Base-by-base conservation (phyloP, 495 filamentous ascomycete genomes). In the Penicillium desertorum region DNA sequence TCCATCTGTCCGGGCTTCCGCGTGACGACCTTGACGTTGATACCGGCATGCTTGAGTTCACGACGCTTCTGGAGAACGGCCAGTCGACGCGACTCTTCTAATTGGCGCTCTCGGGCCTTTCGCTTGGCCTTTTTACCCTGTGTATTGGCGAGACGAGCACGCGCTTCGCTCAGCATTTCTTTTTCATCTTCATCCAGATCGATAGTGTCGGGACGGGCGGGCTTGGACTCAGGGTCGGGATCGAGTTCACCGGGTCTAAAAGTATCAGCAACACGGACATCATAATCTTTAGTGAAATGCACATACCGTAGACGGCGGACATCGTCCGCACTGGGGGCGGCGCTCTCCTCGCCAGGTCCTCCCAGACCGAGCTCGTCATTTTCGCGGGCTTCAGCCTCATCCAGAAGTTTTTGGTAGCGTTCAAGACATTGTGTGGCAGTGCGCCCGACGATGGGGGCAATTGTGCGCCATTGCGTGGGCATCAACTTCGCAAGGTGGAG, bases 81-180 rank as follows among this genome's bases (percentile, higher is more conserved):
- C 41, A 98, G 73, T 48, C 94, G 83, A 52, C 93, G 82, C 3
- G 91, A 96, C 72, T 98, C 95, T 69, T 98, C 95, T 56, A 98
- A 82, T 71, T 98, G 93, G 58, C 94, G 81, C 71, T 98, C 94
- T 62, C 94, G 83, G 46, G 94, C 95, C 79, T 98, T 98, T 54
- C 94, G 83, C 80, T 98, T 98, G 6, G 94, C 95, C 79, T 98
- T 98, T 76, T 98, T 98, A 70, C 94, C 94, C 71, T 97, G 92
- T 34, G 93, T 97, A 64, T 98, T 98, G 37, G 95, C 94, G 54
- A 98, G 78, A 74, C 94, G 88, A 55, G 94, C 94, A 64, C 94
- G 89, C 51, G 94, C 94, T 74, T 98, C 94, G 71, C 92, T 96
- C 63, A 98, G 76, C 94, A 98, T 98, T 70, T 98, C 95, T 77